Conservation (phyloP, 2,329 filamentous ascomycete genomes). For the Alternaria metachromatica region DNA sequence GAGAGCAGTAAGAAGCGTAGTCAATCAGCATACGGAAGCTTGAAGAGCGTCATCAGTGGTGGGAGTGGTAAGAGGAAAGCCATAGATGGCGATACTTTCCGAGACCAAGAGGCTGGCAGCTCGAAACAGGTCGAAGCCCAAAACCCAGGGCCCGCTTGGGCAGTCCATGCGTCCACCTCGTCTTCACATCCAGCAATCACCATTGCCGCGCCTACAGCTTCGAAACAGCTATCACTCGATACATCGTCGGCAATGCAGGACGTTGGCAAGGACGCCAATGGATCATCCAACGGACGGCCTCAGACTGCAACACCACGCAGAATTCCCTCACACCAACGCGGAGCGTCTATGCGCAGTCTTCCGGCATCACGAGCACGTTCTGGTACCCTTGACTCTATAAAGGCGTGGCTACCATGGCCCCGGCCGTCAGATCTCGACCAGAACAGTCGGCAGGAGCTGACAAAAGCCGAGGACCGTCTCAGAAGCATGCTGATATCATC, state of each 20-base stretch:
- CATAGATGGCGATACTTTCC: slow-evolving; percentile 27
- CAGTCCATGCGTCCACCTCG: slow-evolving; percentile 32
- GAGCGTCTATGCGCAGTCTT: slow-evolving; percentile 30
- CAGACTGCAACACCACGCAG: slow-evolving; percentile 19
- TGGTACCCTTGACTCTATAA: slow-evolving; percentile 38
- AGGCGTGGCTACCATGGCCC: slow-evolving; percentile 48
- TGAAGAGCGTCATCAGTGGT: slow-evolving; percentile 49
- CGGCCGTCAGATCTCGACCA: slow-evolving; percentile 27
- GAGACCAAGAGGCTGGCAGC: slow-evolving; percentile 23
- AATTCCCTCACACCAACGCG: slow-evolving; percentile 26
- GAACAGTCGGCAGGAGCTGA: slow-evolving; percentile 29
- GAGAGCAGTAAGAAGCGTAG: slow-evolving; percentile 39
- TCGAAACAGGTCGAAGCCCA: slow-evolving; percentile 15
- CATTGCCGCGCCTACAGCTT: slow-evolving; percentile 41
- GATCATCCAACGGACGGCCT: slow-evolving; percentile 12
- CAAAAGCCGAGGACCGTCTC: slow-evolving; percentile 40
- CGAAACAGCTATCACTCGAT: slow-evolving; percentile 46
- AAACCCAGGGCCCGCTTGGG: slow-evolving; percentile 34
- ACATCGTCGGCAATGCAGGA: slow-evolving; percentile 37
- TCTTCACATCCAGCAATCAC: slow-evolving; percentile 43
- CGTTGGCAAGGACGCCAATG: slow-evolving; percentile 16
- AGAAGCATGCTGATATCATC: slow-evolving; percentile 40
- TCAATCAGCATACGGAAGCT: slow-evolving; percentile 47
- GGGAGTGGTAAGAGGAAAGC: slow-evolving; percentile 39
- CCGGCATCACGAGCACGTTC: slow-evolving; percentile 31